Evolutionary conservation across 2,329 filamentous ascomycete species (phyloP).

Genomic region (Alternaria infectoria): DNA sequence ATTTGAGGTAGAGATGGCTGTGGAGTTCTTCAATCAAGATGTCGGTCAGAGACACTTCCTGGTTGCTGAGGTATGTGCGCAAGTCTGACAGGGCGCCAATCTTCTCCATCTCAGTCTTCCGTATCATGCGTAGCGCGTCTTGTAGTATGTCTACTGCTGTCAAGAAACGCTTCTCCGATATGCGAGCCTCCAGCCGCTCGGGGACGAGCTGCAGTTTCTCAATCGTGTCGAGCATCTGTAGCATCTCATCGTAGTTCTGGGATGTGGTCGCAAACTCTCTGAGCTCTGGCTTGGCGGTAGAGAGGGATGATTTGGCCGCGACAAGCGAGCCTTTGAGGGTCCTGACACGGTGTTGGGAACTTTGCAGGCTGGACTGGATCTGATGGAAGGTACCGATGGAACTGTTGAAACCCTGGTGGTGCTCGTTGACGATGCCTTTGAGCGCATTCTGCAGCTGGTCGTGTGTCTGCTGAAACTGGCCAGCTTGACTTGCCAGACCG

Average conservation of each 20-base stretch:
- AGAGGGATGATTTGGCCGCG: slow-evolving; percentile 79
- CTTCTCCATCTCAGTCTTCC: slow-evolving; percentile 86
- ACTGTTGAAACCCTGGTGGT: slow-evolving; percentile 98
- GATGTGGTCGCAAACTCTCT: slow-evolving; percentile 87
- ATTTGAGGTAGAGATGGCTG: slow-evolving; percentile 96
- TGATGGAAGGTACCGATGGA: slow-evolving; percentile 99
- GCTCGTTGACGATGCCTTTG: slow-evolving; percentile 93
- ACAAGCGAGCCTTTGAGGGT: slow-evolving; percentile 82
- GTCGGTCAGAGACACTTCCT: slow-evolving; percentile 89
- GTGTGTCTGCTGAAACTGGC: slow-evolving; percentile 82
- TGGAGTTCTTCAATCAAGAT: slow-evolving; percentile 97
- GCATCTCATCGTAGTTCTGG: slow-evolving; percentile 86
- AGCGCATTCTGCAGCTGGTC: slow-evolving; percentile 89
- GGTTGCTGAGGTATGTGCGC: slow-evolving; percentile 86
- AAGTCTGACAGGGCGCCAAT: slow-evolving; percentile 89
- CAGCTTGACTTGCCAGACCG: slow-evolving; percentile 86
- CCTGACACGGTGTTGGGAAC: slow-evolving; percentile 85
- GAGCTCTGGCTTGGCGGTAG: slow-evolving; percentile 86
- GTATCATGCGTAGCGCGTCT: slow-evolving; percentile 80
- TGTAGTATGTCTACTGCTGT: slow-evolving; percentile 92
- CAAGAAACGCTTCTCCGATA: slow-evolving; percentile 95
- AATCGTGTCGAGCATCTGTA: slow-evolving; percentile 81
- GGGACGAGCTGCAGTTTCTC: slow-evolving; percentile 89
- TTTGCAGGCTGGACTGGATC: slow-evolving; percentile 91
- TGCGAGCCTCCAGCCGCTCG: slow-evolving; percentile 89